Base-by-base conservation (phyloP, 176 grass and related monocot genomes). In the Typha latifolia region DNA sequence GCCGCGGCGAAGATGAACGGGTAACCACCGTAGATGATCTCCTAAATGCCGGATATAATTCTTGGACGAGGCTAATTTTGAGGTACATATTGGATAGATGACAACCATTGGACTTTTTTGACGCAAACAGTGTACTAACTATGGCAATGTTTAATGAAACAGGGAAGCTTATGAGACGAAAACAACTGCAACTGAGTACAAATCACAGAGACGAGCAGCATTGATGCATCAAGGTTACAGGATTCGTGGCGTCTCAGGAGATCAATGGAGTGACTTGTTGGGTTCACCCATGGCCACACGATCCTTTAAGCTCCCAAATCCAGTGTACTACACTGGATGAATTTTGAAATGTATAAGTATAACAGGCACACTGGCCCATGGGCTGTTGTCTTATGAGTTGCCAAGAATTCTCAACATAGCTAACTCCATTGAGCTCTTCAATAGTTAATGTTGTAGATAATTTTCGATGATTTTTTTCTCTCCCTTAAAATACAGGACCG, bases 231-330 rank as follows among this genome's bases (percentile, higher is more conserved):
- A 66, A 66, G 62, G 62, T 31, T 66, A 66, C 16, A 23, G 62
- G 14, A 66, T 66, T 23, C 62, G 22, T 66, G 62, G 62, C 62
- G 34, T 31, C 20, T 24, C 23, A 6, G 14, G 20, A 24, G 26
- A 24, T 49, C 15, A 32, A 12, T 68, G 66, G 66, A 12, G 26
- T 20, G 15, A 4, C 51, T 55, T 55, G 51, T 20, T 48, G 48
- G 34, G 66, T 37, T 37, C 37, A 12, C 34, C 66, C 14, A 13
- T 32, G 66, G 29, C 66, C 37, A 69, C 8, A 48, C 23, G 32
- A 37, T 69, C 12, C 31, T 69, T 69, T 49, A 20, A 69, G 66
- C 31, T 69, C 18, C 66, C 66, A 15, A 69, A 69, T 15, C 37
- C 48, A 10, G 50, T 69, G 66, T 49, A 48, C 31, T 69, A 55